phyloP scores from a whole-genome alignment of 2,329 filamentous ascomycete species.

The Fusarium anguioides region DNA sequence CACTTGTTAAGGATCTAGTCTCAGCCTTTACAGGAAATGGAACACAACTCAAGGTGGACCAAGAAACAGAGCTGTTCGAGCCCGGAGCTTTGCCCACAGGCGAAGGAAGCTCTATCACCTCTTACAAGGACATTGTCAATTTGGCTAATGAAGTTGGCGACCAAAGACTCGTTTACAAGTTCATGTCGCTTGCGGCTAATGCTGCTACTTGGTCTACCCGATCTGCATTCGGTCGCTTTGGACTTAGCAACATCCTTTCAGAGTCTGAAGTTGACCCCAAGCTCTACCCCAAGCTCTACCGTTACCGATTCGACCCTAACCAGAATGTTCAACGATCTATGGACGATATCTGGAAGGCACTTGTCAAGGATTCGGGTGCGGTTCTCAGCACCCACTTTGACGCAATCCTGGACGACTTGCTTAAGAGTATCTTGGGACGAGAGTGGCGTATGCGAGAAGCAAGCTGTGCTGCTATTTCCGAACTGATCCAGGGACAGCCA shows the following conservation, averaged over 20 bases:
- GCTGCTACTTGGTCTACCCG: constrained; percentile 98
- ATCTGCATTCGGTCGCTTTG: constrained; percentile 94
- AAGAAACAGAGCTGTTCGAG: constrained; percentile 94
- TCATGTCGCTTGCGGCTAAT: constrained; percentile 97
- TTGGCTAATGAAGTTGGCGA: constrained; percentile 97
- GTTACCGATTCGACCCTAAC: constrained; percentile 96
- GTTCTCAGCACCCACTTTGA: constrained; percentile 87
- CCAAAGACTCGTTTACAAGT: constrained; percentile 95
- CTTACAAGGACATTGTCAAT: constrained; percentile 96
- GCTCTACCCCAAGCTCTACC: constrained; percentile 92
- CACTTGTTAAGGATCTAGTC: constrained; percentile 88
- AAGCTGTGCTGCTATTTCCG: constrained; percentile 88
- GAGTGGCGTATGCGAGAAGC: constrained; percentile 96
- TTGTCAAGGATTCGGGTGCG: constrained; percentile 87
- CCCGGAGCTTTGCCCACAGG: constrained; percentile 90
- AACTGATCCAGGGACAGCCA: constrained; percentile 84
- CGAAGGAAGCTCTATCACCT: constrained; percentile 88
- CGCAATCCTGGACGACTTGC: constrained; percentile 85
- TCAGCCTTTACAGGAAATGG: constrained; percentile 85
- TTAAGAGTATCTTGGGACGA: constrained; percentile 86
- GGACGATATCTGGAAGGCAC: constrained; percentile 96
- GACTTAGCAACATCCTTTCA: constrained; percentile 89
- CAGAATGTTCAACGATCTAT: constrained; percentile 92
- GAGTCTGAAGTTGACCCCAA: constrained; percentile 91
- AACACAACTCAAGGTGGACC: constrained; percentile 82